Conservation (phyloP, 1,284 basidiomycete genomes). For the Lentinula novae-zelandiae region DNA sequence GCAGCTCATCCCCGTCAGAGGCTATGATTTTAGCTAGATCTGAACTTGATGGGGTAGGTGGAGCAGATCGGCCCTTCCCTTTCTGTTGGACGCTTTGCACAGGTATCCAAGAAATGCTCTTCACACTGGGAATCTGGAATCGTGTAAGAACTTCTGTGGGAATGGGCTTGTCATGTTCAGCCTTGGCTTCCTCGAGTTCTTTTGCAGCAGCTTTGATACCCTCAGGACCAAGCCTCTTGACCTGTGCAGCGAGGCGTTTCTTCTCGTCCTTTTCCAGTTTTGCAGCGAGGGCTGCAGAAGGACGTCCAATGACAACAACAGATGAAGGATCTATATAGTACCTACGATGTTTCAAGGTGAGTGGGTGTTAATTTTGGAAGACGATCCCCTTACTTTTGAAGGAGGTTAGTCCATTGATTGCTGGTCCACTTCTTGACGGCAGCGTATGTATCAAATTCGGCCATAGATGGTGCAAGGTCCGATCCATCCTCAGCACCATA, state of each 20-base stretch:
- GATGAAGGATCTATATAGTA: constrained; percentile 75
- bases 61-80: constrained; percentile 38
- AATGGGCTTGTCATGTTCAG: constrained; percentile 82
- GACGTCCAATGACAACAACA: constrained; percentile 80
- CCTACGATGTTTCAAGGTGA: constrained; percentile 36
- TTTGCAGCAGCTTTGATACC: constrained; percentile 75
- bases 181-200: constrained; percentile 80
- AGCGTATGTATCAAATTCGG: constrained; percentile 77
- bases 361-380: neutral
- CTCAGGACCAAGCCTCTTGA: constrained; percentile 69
- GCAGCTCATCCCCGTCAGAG: constrained; percentile 63
- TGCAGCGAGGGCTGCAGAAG: constrained; percentile 82
- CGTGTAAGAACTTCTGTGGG: constrained; percentile 76
- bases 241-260: constrained; percentile 70
- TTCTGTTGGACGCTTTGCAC: constrained; percentile 79
- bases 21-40: constrained; percentile 66
- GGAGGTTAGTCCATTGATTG: constrained; percentile 77
- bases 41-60: constrained; percentile 22
- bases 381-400: constrained; percentile 60
- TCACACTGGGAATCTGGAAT: constrained; percentile 87
- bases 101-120: constrained; percentile 92
- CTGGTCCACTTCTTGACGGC: constrained; percentile 69
- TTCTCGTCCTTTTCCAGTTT: constrained; percentile 84
- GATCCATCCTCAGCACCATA: constrained; percentile 86
- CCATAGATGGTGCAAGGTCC: constrained; percentile 70